Evolutionary conservation across 345 rosid genomes (phyloP).

Genomic region (Clarkia xantiana): DNA sequence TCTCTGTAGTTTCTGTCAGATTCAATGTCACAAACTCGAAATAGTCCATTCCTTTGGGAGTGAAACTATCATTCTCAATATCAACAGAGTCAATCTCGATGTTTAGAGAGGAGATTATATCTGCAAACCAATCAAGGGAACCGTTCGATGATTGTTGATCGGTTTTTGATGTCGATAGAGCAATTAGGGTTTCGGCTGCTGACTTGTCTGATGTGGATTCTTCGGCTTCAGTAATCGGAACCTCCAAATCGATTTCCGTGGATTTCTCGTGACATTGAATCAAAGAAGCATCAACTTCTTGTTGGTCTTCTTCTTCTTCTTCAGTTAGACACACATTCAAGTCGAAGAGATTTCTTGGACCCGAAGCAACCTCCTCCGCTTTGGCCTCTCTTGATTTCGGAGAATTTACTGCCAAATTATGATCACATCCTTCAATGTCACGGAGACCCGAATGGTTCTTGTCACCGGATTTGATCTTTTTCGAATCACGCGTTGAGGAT

Average conservation of each 20-base stretch:
- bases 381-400: slow-evolving; percentile 11
- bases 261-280: slow-evolving; percentile 18
- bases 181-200: slow-evolving; percentile 57
- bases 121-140: slow-evolving; percentile 58
- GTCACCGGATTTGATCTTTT: slow-evolving; percentile 20
- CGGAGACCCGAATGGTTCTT: slow-evolving; percentile 6
- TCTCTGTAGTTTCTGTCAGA: slow-evolving; percentile 33
- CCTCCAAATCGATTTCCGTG: slow-evolving; percentile 48
- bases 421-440: slow-evolving; percentile 8
- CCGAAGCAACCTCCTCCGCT: slow-evolving; percentile 7
- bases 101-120: slow-evolving; percentile 17
- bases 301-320: slow-evolving; percentile 29
- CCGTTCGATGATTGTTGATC: slow-evolving; percentile 14
- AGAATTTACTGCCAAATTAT: slow-evolving; percentile 7
- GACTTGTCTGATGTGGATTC: slow-evolving; percentile 14
- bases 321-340: slow-evolving; percentile 41
- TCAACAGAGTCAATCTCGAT: slow-evolving; percentile 13
- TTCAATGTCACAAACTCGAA: slow-evolving; percentile 60
- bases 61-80: neutral
- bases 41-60: slow-evolving; percentile 29
- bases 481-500: slow-evolving; percentile 18
- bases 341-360: slow-evolving; percentile 32
- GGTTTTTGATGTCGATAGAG: slow-evolving; percentile 28
- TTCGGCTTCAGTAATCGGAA: slow-evolving; percentile 24
- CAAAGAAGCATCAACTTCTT: slow-evolving; percentile 13